Percentiles rank a stretch among this genome's conserved stretches.
phyloP scores from a whole-genome alignment of 331 rosid genomes.

The Telfairia occidentalis region DNA sequence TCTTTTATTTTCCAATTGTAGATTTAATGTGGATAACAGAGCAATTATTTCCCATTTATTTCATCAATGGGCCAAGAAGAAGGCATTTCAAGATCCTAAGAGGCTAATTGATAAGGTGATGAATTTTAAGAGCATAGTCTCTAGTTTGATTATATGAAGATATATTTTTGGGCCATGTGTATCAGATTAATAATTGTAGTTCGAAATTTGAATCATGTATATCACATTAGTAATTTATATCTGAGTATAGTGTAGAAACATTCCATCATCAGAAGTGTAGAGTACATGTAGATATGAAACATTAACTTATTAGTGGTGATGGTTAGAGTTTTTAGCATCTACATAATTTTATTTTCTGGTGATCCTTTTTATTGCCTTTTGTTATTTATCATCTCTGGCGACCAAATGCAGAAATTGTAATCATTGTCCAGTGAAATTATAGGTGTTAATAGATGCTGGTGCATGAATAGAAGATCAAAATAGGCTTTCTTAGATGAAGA shows the following conservation, averaged over 20 bases:
- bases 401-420: background rate
- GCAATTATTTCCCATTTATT: constrained; percentile 67
- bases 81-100: constrained; percentile 89
- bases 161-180: background rate
- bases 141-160: background rate
- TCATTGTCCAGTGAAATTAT: background rate
- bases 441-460: background rate
- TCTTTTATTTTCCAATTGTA: constrained; percentile 21
- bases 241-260: background rate
- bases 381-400: background rate
- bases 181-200: too few species aligned
- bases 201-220: too few species aligned
- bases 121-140: background rate
- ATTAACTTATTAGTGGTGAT: background rate
- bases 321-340: background rate
- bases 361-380: background rate
- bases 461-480: background rate
- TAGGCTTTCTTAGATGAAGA: background rate
- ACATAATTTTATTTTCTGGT: background rate
- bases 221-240: background rate
- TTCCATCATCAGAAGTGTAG: background rate
- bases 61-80: constrained; percentile 89
- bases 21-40: constrained; percentile 75
- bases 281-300: background rate
- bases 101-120: constrained; percentile 87